A percentile compares a stretch with the other conserved stretches of the same genome.
These are phyloP conservation scores for Nakazawaea wyomingensis DNA, from an alignment of 805 yeast genomes.

Conservation along the genomic window DNA sequence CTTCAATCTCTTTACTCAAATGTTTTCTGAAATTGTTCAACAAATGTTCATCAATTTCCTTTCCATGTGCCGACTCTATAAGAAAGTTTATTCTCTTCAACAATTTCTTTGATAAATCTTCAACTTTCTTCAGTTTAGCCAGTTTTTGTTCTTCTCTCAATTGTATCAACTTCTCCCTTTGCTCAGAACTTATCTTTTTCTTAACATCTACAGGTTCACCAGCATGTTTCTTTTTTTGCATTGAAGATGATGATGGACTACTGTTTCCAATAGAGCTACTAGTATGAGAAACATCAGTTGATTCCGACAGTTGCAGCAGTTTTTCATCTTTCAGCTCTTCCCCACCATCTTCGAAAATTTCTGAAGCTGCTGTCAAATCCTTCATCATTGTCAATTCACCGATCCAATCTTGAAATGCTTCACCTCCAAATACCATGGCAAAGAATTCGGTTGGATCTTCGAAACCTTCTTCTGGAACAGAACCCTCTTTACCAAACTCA, in stretches of 20 bases:
- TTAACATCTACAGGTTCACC: constrained; percentile 1
- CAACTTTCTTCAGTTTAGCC: constrained; percentile 41
- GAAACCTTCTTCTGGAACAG: constrained; percentile 65
- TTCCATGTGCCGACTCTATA: constrained; percentile 35
- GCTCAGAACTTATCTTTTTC: constrained; percentile 11
- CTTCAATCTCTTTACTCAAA: constrained; percentile 76
- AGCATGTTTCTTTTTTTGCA: not conserved
- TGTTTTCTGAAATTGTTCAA: constrained; percentile 51
- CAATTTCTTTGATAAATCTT: constrained; percentile 55
- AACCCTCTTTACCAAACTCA: constrained; percentile 68
- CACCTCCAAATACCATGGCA: constrained; percentile 80
- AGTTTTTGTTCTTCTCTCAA: constrained; percentile 23
- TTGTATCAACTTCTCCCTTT: constrained; percentile 19
- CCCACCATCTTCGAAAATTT: constrained; percentile 32
- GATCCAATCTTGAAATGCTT: constrained; percentile 77
- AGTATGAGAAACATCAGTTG: constrained; percentile 6
- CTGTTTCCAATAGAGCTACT: not conserved
- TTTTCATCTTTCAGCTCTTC: constrained; percentile 33
- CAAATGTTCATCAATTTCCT: constrained; percentile 40
- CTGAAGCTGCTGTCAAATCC: constrained; percentile 64
- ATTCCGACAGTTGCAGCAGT: not conserved
- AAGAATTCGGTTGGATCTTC: constrained; percentile 73
- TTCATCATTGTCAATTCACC: constrained; percentile 81
- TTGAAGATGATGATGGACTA: not conserved
- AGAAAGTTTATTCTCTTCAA: constrained; percentile 31